Evolutionary conservation across 2,329 filamentous ascomycete species (phyloP).

Genomic region (Aspergillus transmontanensis): DNA sequence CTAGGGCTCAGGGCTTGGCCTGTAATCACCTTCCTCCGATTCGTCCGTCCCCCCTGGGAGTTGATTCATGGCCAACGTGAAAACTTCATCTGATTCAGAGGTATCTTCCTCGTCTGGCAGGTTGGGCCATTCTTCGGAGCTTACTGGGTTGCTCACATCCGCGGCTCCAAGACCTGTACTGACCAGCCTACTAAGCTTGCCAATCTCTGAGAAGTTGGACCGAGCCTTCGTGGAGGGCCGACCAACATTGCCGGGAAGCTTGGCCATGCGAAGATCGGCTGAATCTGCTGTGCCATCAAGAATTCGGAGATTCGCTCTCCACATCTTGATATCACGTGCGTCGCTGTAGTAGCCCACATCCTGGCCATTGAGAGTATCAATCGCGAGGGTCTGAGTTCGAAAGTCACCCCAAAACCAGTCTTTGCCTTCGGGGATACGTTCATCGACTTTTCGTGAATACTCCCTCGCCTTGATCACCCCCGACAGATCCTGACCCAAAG

Average conservation of each 20-base stretch:
- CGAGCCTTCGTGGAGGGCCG: conserved; percentile 26
- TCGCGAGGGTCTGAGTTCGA: conserved; percentile 57
- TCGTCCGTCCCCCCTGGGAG: conserved; percentile 33
- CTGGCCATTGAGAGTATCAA: conserved; percentile 57
- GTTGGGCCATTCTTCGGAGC: conserved; percentile 20
- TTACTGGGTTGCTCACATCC: conserved; percentile 29
- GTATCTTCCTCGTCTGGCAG: conserved; percentile 15
- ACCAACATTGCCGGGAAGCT: conserved; percentile 31
- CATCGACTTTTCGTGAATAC: conserved; percentile 51
- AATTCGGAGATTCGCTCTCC: conserved; percentile 49
- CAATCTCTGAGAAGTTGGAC: conserved; percentile 33
- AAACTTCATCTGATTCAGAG: conserved; percentile 16
- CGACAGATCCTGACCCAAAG: conserved; percentile 49
- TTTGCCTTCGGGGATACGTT: conserved; percentile 49
- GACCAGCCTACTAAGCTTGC: conserved; percentile 44
- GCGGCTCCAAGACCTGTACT: conserved; percentile 37
- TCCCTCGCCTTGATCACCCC: conserved; percentile 50
- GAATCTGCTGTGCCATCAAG: conserved; percentile 40
- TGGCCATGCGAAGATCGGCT: conserved; percentile 30
- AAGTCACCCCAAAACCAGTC: conserved; percentile 62
- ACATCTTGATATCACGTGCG: conserved; percentile 49
- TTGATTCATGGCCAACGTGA: conserved; percentile 16
- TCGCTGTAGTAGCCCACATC: conserved; percentile 53
- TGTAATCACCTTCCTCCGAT: conserved; percentile 30
- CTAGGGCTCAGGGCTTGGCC: conserved; percentile 8